phyloP scores from a whole-genome alignment of 2,329 filamentous ascomycete species.

The Albophoma yamanashiensis region DNA sequence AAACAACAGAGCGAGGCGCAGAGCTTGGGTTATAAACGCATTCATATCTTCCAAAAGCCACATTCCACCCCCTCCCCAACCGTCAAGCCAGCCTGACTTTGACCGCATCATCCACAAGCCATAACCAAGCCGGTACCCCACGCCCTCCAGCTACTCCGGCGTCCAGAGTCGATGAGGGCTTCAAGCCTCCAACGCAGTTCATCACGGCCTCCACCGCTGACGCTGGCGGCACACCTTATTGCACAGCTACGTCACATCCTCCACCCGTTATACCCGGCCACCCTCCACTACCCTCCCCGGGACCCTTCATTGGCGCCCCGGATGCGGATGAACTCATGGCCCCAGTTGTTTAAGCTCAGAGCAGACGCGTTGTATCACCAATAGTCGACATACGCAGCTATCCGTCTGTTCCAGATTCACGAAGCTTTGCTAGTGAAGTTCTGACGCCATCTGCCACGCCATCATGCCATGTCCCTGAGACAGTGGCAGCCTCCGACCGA shows the following conservation, averaged over 20 bases:
- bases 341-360: neutral
- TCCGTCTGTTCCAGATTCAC: neutral
- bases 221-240: neutral
- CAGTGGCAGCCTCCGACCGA: neutral
- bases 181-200: neutral
- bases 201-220: neutral
- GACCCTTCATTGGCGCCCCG: neutral
- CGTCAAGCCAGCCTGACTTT: neutral
- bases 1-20: neutral
- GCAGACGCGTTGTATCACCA: neutral
- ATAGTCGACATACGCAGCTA: neutral
- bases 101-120: neutral
- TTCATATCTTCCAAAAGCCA: neutral
- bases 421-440: neutral
- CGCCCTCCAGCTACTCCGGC: neutral
- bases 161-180: neutral
- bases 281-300: neutral
- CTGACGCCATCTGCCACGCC: neutral
- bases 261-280: neutral
- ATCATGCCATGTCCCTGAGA: neutral
- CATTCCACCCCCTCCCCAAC: neutral
- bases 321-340: neutral
- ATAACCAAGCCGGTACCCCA: neutral
- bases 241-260: conserved; percentile 1
- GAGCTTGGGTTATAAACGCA: neutral